A percentile compares a stretch with the other conserved stretches of the same genome.
Evolutionary conservation across 192 early-diverging fungal genomes (phyloP).

Genomic region (Backusella australiensis): DNA sequence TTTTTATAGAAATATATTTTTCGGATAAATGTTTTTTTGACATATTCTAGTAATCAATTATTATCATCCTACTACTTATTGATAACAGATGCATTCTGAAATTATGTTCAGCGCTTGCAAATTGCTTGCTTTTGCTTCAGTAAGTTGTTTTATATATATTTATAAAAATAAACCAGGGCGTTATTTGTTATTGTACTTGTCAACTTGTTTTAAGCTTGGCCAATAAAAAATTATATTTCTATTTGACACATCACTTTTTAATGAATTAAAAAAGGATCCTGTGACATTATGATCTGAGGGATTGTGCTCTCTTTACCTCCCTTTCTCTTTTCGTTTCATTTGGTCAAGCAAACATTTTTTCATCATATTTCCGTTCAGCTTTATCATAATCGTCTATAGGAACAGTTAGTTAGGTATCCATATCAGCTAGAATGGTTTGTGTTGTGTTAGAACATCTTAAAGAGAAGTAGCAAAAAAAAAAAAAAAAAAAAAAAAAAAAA

Average conservation of each 20-base stretch:
- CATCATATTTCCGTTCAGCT: background rate
- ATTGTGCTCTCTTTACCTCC: background rate
- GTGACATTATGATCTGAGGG: background rate
- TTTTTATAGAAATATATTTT: background rate
- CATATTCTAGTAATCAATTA: background rate
- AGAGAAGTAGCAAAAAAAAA: background rate
- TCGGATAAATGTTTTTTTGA: background rate
- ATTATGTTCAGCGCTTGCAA: background rate
- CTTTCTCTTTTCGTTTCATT: background rate
- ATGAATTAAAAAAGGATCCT: background rate
- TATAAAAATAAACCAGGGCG: background rate
- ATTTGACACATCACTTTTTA: background rate
- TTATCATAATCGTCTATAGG: background rate
- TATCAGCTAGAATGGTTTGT: background rate
- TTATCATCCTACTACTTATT: background rate
- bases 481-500: background rate
- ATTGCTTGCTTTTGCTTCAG: background rate
- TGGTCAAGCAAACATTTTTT: background rate
- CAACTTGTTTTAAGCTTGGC: background rate
- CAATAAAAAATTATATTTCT: background rate
- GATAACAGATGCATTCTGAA: background rate
- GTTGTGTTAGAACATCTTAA: background rate
- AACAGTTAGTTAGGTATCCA: background rate
- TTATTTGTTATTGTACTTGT: background rate
- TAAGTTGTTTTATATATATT: background rate